phyloP scores from a whole-genome alignment of 768 basidiomycete genomes.

The Lactarius evosmus region DNA sequence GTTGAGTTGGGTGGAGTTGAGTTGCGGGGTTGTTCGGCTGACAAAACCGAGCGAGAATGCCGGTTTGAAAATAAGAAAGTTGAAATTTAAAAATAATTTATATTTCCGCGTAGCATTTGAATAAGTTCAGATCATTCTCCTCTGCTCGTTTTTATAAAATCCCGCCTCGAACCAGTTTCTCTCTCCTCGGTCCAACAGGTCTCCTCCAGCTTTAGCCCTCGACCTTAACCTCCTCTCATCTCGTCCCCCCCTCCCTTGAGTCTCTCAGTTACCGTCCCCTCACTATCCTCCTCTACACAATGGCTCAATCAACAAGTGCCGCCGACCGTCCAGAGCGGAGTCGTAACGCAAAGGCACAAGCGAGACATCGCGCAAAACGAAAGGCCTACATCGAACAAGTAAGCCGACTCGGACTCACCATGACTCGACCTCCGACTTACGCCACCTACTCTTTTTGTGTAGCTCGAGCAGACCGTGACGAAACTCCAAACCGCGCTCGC shows the following conservation, averaged over 20 bases:
- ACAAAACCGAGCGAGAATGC: conserved; percentile 27
- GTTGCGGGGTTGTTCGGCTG: conserved; percentile 22
- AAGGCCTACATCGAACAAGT: conserved; percentile 94
- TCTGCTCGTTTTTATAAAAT: conserved; percentile 19
- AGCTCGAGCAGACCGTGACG: conserved; percentile 85
- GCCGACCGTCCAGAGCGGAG: conserved; percentile 59
- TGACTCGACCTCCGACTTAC: not conserved
- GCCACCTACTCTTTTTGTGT: conserved; percentile 1
- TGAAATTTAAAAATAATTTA: conserved; percentile 6
- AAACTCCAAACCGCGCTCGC: conserved; percentile 76
- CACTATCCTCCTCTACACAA: not conserved
- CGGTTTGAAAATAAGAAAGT: conserved; percentile 13
- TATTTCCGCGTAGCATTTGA: not conserved
- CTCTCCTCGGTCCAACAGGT: conserved; percentile 8
- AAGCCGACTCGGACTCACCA: conserved; percentile 21
- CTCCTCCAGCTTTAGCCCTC: conserved; percentile 10
- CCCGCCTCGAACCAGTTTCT: conserved; percentile 3
- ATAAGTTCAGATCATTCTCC: not conserved
- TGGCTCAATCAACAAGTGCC: conserved; percentile 19
- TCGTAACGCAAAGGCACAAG: conserved; percentile 87
- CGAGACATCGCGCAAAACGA: conserved; percentile 85
- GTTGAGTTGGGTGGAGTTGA: not conserved
- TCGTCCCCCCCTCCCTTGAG: not conserved
- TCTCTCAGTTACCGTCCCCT: not conserved
- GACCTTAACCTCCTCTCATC: not conserved